Base-by-base conservation (phyloP, 225 moss, liverwort and hornwort genomes). In the Sphagnum contortum region DNA sequence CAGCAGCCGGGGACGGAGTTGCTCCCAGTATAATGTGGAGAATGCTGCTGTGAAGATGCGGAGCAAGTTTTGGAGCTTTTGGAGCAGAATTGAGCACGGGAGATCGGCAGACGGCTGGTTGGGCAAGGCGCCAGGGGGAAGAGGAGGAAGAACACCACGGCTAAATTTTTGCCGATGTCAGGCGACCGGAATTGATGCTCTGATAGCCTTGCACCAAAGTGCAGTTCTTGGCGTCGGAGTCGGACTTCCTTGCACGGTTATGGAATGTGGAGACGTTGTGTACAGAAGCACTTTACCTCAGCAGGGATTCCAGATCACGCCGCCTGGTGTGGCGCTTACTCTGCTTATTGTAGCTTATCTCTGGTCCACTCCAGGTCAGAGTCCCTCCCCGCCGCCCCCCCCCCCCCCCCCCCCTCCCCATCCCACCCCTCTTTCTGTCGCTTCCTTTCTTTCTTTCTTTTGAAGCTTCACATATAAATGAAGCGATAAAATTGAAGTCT, bases 181-280 rank as follows among this genome's bases (percentile, higher is more conserved):
- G 8, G 81, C 84, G 64, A 1, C 29, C 0, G 89, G 84, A 62
- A 71, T 77, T 67, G 91, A 93, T 61, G 65, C 93, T 2, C 83
- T 77, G 48, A 83, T 86, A 5, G 85, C 80, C 13, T 65, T 98
- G 73, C 87, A 87, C 64, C 29, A 29, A 29, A 88, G 89, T 14
- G 59, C 91, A 66, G 91, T 93, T 12, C 48, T 98, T 69, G 98
- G 93, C 56, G 98, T 98, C 61, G 98, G 98, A 57, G 98, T 98
- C 55, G 98, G 98, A 64, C 77, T 98, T 70, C 98, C 98, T 9
- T 98, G 98, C 73, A 93, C 93, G 4, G 98, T 98, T 49, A 98
- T 98, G 98, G 98, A 98, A 80, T 98, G 98, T 70, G 98, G 98
- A 14, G 98, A 98, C 65, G 93, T 98, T 9, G 98, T 98, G 68